These are phyloP conservation scores for Artemisia princeps DNA, from an alignment of 140 eudicot genomes.

Conservation along the genomic window DNA sequence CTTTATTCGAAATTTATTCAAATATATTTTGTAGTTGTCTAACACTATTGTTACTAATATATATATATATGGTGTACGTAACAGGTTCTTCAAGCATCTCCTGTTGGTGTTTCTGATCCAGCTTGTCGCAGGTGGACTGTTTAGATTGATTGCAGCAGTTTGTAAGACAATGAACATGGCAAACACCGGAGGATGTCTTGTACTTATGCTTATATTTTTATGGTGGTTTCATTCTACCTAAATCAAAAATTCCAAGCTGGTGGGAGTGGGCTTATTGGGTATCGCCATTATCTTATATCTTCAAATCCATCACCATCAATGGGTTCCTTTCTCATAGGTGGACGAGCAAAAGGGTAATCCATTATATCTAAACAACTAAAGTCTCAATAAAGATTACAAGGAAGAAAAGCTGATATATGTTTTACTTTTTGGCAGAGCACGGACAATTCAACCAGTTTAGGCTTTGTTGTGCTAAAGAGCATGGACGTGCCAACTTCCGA, in stretches of 20 bases:
- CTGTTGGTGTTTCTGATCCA: slow-evolving; percentile 54
- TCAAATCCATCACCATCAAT: slow-evolving; percentile 54
- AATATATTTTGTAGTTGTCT: background rate
- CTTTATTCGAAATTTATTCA: background rate
- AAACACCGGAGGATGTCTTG: slow-evolving; percentile 50
- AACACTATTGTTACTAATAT: slow-evolving; percentile 3
- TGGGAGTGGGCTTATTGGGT: slow-evolving; percentile 76
- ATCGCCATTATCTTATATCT: slow-evolving; percentile 75
- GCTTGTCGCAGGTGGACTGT: slow-evolving; percentile 60
- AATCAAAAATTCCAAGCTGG: slow-evolving; percentile 46
- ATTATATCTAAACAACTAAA: background rate
- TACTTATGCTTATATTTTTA: slow-evolving; percentile 44
- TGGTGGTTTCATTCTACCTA: slow-evolving; percentile 70
- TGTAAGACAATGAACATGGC: slow-evolving; percentile 71
- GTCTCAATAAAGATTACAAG: background rate
- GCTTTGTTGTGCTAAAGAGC: slow-evolving; percentile 42
- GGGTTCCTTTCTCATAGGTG: slow-evolving; percentile 63
- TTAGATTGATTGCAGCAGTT: slow-evolving; percentile 56
- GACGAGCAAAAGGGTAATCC: slow-evolving; percentile 39
- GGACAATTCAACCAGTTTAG: slow-evolving; percentile 32
- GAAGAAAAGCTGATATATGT: background rate
- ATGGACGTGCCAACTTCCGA: slow-evolving; percentile 44
- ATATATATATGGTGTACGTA: background rate
- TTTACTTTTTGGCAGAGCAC: slow-evolving; percentile 30
- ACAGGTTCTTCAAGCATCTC: slow-evolving; percentile 70